Evolutionary conservation across 2,329 filamentous ascomycete species (phyloP).

Genomic region (Gaeumannomyces tritici): DNA sequence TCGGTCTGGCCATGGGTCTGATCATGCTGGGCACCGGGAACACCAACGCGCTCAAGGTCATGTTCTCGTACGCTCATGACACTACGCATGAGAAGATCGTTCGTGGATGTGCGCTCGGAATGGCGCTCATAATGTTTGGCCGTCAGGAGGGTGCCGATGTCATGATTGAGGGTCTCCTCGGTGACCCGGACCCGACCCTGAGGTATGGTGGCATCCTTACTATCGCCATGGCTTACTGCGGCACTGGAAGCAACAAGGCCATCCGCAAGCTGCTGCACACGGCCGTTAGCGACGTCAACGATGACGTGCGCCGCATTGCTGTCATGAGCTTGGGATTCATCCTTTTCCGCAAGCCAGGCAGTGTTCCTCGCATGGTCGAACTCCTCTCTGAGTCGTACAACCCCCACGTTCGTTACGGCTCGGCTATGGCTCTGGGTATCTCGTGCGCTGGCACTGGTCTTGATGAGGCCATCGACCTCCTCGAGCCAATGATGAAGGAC

Average conservation of each 20-base stretch:
- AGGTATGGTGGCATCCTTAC: constrained; percentile 98
- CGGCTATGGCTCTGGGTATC: constrained; percentile 96
- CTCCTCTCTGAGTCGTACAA: constrained; percentile 98
- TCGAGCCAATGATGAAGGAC: constrained; percentile 99
- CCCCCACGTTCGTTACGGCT: constrained; percentile 94
- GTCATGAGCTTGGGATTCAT: constrained; percentile 99
- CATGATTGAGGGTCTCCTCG: constrained; percentile 84
- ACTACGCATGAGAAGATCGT: constrained; percentile 99
- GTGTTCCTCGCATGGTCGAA: constrained; percentile 97
- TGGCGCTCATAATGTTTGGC: constrained; percentile 97
- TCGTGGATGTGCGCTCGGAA: constrained; percentile 86
- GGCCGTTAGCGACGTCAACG: constrained; percentile 95
- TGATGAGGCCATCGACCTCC: constrained; percentile 89
- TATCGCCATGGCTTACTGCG: constrained; percentile 95
- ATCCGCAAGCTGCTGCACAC: constrained; percentile 92
- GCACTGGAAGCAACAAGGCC: constrained; percentile 96
- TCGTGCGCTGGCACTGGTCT: constrained; percentile 94
- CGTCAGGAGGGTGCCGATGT: constrained; percentile 92
- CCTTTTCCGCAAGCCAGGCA: constrained; percentile 93
- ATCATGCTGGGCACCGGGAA: constrained; percentile 99
- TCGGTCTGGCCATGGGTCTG: constrained; percentile 90
- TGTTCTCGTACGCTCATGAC: constrained; percentile 96
- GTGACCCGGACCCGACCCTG: constrained; percentile 86
- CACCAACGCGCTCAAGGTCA: constrained; percentile 83
- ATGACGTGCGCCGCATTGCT: constrained; percentile 90